These are phyloP conservation scores for Ensete ventricosum DNA, from an alignment of 176 grass and related monocot genomes.

Conservation along the genomic window DNA sequence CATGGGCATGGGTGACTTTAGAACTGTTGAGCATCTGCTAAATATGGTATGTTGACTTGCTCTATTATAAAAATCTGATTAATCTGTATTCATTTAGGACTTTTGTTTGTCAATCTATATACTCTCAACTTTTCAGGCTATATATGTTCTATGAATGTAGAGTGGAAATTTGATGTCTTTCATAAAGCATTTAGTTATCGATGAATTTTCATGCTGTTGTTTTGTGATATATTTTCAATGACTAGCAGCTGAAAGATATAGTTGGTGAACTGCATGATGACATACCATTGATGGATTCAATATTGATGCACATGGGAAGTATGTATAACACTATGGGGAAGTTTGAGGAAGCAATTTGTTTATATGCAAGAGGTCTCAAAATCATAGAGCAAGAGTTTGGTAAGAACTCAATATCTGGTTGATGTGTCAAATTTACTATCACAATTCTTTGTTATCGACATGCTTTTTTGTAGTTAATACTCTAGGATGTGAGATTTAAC, in stretches of 20 bases:
- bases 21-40: slow-evolving; percentile 22
- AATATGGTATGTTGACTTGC: slow-evolving; percentile 15
- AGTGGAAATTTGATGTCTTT: neutral
- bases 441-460: neutral
- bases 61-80: neutral
- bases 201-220: neutral
- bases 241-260: slow-evolving; percentile 26
- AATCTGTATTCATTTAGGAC: neutral
- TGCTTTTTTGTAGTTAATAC: neutral
- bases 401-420: slow-evolving; percentile 9
- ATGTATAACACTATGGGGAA: slow-evolving; percentile 27
- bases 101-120: neutral
- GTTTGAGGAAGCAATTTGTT: slow-evolving; percentile 31
- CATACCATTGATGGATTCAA: slow-evolving; percentile 20
- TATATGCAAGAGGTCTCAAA: slow-evolving; percentile 29
- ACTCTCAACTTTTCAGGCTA: neutral
- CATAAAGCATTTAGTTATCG: neutral
- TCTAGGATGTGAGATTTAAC: too few species aligned
- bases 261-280: slow-evolving; percentile 20
- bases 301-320: slow-evolving; percentile 34
- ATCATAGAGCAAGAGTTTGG: slow-evolving; percentile 31
- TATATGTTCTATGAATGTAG: neutral
- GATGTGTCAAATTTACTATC: neutral
- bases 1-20: slow-evolving; percentile 15
- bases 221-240: neutral